phyloP scores from a whole-genome alignment of 805 yeast species.

The Nakazawaea anatomiae region DNA sequence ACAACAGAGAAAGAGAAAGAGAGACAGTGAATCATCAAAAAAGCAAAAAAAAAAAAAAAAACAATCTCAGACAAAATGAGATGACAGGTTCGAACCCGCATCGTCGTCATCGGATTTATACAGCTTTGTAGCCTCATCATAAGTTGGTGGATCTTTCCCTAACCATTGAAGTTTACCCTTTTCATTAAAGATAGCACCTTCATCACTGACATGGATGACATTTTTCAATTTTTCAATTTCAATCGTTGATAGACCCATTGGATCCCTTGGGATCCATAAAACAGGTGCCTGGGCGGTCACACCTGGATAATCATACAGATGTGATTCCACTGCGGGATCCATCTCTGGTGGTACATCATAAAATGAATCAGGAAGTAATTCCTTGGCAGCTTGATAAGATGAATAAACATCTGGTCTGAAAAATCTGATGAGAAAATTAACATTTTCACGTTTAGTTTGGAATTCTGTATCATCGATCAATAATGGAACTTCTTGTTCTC shows the following conservation, averaged over 20 bases:
- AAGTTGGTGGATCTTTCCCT: slow-evolving; percentile 44
- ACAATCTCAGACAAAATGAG: not conserved
- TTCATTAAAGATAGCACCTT: slow-evolving; percentile 52
- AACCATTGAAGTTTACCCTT: slow-evolving; percentile 41
- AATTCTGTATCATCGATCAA: slow-evolving; percentile 63
- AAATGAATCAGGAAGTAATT: slow-evolving; percentile 54
- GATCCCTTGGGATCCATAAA: slow-evolving; percentile 92
- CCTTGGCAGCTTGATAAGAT: slow-evolving; percentile 41
- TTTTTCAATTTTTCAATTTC: slow-evolving; percentile 52
- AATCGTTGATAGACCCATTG: slow-evolving; percentile 67
- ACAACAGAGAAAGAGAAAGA: too few species aligned
- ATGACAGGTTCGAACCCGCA: not conserved
- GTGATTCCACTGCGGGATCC: slow-evolving; percentile 39
- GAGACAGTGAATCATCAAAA: too few species aligned
- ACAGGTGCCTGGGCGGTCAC: slow-evolving; percentile 61
- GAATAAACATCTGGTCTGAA: slow-evolving; percentile 50
- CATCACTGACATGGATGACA: slow-evolving; percentile 60
- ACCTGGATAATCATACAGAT: slow-evolving; percentile 76
- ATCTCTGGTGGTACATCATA: slow-evolving; percentile 39
- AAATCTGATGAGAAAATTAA: slow-evolving; percentile 37
- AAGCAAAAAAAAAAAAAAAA: too few species aligned
- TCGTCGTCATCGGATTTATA: not conserved
- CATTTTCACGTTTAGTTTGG: slow-evolving; percentile 9
- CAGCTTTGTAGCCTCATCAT: slow-evolving; percentile 1
- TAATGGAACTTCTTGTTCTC: slow-evolving; percentile 41